These are phyloP conservation scores for Aspergillus intermedius DNA, from an alignment of 2,329 filamentous ascomycete genomes.

Conservation along the genomic window DNA sequence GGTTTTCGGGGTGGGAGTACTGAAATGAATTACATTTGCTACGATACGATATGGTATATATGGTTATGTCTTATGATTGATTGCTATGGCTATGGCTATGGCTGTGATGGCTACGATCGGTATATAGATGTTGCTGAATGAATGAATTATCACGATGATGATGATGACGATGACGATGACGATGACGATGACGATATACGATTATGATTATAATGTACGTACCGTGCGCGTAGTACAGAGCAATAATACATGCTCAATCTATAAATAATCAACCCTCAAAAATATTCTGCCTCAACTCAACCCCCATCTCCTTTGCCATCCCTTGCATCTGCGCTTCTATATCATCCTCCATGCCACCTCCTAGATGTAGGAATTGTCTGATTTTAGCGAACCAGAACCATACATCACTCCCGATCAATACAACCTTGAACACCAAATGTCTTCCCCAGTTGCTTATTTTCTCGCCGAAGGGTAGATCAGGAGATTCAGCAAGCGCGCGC, in stretches of 20 bases:
- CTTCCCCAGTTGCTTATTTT: constrained; percentile 63
- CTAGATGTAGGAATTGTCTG: constrained; percentile 67
- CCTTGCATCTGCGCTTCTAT: constrained; percentile 80
- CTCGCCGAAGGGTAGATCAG: constrained; percentile 56
- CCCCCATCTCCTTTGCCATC: constrained; percentile 84
- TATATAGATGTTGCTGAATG: neutral
- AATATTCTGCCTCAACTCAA: constrained; percentile 80
- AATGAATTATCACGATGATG: neutral
- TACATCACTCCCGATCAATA: constrained; percentile 69
- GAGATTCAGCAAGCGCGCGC: constrained; percentile 70
- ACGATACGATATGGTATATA: neutral
- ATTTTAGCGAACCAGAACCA: constrained; percentile 77
- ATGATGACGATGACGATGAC: neutral
- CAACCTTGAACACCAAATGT: constrained; percentile 74
- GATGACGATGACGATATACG: neutral
- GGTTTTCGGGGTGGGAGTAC: constrained; percentile 13
- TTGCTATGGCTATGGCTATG: neutral
- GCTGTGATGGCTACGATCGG: neutral
- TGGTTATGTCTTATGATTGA: neutral
- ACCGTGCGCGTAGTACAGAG: too few relatives aligned
- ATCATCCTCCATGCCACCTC: constrained; percentile 88
- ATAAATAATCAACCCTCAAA: constrained; percentile 64
- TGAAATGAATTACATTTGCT: too few relatives aligned
- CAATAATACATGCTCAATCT: neutral
- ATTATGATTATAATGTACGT: neutral